Percentiles rank a stretch among this genome's conserved stretches.
Conservation (phyloP, 1,284 basidiomycete species). For the Athelia psychrophila region DNA sequence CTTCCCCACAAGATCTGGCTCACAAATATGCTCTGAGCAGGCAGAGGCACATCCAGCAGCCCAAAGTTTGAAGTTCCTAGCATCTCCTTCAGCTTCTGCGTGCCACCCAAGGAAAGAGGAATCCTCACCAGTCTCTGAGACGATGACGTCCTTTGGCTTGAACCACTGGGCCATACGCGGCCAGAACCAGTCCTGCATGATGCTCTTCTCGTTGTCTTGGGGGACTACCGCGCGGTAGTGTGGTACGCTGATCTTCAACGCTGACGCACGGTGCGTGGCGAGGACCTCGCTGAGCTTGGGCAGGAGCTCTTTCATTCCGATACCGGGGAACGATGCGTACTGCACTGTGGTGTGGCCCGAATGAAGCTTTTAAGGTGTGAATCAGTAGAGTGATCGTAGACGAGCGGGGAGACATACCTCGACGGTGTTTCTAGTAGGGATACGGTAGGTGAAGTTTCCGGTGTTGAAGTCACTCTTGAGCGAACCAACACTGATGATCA, state of each 20-base stretch:
- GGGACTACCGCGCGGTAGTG: conserved; percentile 47
- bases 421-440: conserved; percentile 57
- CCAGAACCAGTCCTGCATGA: conserved; percentile 87
- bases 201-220: conserved; percentile 42
- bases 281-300: conserved; percentile 65
- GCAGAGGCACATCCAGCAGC: conserved; percentile 74
- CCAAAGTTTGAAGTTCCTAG: conserved; percentile 63
- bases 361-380: conserved; percentile 60
- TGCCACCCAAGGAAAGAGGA: background rate
- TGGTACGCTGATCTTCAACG: conserved; percentile 46
- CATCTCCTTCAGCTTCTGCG: background rate
- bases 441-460: conserved; percentile 77
- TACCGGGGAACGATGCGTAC: conserved; percentile 56
- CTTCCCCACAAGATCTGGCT: conserved; percentile 84
- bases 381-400: conserved; percentile 11
- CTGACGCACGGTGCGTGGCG: conserved; percentile 34
- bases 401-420: conserved; percentile 43
- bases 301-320: conserved; percentile 73
- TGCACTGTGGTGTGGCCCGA: conserved; percentile 75
- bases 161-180: conserved; percentile 82
- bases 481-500: conserved; percentile 81
- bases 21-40: conserved; percentile 61
- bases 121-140: conserved; percentile 76
- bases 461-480: conserved; percentile 92
- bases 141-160: conserved; percentile 70